Evolutionary conservation across 805 yeast species (phyloP), one percentile per base, ranked within the genome.

Genomic region (Saturnispora serradocipensis): DNA sequence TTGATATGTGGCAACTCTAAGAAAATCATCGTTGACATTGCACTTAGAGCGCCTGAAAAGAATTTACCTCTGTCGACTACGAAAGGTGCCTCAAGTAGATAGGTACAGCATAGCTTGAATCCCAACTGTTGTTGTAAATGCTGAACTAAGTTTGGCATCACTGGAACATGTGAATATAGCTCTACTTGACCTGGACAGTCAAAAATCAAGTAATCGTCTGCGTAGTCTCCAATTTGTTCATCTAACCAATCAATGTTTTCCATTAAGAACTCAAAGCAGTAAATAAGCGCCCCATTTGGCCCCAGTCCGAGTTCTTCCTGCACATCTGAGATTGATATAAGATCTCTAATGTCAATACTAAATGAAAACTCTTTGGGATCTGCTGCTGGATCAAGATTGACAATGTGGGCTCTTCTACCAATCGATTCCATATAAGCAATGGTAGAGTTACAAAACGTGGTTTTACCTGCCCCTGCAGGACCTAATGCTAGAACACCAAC

Each of bases 121-220:
- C 86, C 87, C 63, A 90, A 72, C 56, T 80, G 84, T 52, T 80
- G 80, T 60, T 83, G 85, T 57, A 93, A 73, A 68, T 93, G 98
- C 57, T 82, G 84, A 8, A 88, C 93, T 6, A 93, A 81, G 3
- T 88, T 78, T 1, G 99, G 99, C 49, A 93, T 73, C 7, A 89
- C 91, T 0, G 98, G 98, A 34, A 91, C 80, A 67, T 93, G 99
- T 5, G 95, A 88, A 63, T 91, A 91, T 22, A 91, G 73, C 67
- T 91, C 99, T 55, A 91, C 90, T 65, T 91, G 98, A 0, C 98
- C 98, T 0, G 98, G 98, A 67, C 97, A 90, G 65, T 91, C 98
- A 66, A 91, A 89, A 28, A 91, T 88, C 58, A 91, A 72, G 61
- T 88, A 91, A 61, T 93, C 99, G 63, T 93, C 98, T 59, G 86